Evolutionary conservation across 345 rosid species (phyloP).

Genomic region (Gossypium stocksii): DNA sequence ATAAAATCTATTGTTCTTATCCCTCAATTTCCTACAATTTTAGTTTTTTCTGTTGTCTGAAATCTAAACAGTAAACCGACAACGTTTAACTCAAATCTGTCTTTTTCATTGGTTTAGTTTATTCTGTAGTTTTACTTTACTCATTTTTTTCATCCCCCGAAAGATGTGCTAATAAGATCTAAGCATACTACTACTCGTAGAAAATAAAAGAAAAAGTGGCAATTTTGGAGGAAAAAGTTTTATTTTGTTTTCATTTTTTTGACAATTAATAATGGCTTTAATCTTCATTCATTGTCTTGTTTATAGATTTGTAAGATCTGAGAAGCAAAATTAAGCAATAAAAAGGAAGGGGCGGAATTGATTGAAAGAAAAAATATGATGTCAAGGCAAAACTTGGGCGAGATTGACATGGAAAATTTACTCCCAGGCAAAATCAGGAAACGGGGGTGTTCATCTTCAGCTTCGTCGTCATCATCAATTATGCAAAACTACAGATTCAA

Average conservation of each 20-base stretch:
- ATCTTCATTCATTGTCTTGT: background rate
- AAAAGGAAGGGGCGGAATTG: background rate
- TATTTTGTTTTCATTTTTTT: background rate
- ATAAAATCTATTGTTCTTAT: background rate
- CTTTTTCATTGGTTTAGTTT: background rate
- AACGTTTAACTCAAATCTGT: background rate
- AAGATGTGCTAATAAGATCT: background rate
- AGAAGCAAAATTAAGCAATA: background rate
- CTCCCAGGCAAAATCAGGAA: slow-evolving; percentile 85
- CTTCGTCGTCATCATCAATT: slow-evolving; percentile 77
- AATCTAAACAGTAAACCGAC: background rate
- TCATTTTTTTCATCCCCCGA: slow-evolving; percentile 1
- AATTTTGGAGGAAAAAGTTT: background rate
- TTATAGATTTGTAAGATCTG: slow-evolving; percentile 10
- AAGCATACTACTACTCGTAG: background rate
- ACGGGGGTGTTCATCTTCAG: slow-evolving; percentile 81
- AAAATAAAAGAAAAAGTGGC: background rate
- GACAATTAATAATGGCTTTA: background rate
- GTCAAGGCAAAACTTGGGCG: slow-evolving; percentile 56
- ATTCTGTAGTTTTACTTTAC: background rate
- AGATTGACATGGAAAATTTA: slow-evolving; percentile 43
- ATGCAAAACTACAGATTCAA: slow-evolving; percentile 76
- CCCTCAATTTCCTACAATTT: background rate
- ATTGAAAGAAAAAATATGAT: slow-evolving; percentile 27
- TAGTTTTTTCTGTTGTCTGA: background rate